Evolutionary conservation across 768 basidiomycete species (phyloP).

Genomic region (Pleurotus tuber-regium): DNA sequence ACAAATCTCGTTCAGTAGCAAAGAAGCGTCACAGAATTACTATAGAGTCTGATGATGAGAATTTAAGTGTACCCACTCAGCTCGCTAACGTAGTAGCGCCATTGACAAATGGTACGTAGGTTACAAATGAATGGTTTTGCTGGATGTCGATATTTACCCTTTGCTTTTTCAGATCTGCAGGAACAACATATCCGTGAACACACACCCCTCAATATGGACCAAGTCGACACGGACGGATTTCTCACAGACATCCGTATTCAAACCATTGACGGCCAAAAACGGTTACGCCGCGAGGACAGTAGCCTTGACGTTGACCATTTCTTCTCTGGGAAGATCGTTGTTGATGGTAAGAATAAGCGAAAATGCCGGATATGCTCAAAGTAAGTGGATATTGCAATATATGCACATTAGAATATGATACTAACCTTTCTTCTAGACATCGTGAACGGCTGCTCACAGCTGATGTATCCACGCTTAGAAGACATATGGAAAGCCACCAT

Average conservation of each 20-base stretch:
- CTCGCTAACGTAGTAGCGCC: no score
- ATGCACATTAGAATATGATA: not conserved
- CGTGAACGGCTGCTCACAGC: constrained; percentile 9
- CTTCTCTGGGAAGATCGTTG: constrained; percentile 1
- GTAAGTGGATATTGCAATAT: not conserved
- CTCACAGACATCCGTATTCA: constrained; percentile 16
- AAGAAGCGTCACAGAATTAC: no score
- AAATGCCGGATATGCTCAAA: constrained; percentile 4
- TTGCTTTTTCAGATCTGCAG: no score
- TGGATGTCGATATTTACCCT: no score
- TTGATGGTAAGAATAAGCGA: constrained; percentile 1
- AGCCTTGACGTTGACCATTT: constrained; percentile 9
- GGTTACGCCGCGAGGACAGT: constrained; percentile 1
- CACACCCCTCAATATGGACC: not conserved
- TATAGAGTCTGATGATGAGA: no score
- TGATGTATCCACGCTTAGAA: constrained; percentile 13
- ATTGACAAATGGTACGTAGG: no score
- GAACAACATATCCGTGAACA: no score
- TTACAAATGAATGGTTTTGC: no score
- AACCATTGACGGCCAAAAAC: not conserved
- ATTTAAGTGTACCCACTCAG: no score
- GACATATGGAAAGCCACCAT: constrained; percentile 15
- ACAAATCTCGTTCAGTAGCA: no score
- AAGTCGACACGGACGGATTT: constrained; percentile 13
- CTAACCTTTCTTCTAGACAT: not conserved